phyloP scores from a whole-genome alignment of 73 alveolate genomes.

The Symbiodinium natans region DNA sequence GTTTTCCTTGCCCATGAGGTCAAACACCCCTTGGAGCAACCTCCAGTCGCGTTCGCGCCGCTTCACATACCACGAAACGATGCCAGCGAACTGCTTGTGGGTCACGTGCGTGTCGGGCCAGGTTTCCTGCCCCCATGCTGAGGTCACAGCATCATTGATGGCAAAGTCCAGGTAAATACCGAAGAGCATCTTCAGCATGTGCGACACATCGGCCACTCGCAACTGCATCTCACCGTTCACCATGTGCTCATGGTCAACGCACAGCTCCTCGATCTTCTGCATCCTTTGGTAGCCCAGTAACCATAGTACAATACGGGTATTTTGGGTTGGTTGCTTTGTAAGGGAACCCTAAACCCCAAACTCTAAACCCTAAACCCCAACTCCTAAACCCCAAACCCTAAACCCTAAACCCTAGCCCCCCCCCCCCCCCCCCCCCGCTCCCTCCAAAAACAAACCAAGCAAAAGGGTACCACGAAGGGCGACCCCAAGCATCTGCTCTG shows the following conservation, averaged over 20 bases:
- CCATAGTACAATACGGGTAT: no score
- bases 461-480: background rate
- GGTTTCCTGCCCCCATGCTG: conserved; percentile 35
- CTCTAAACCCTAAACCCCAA: no score
- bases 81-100: conserved; percentile 63
- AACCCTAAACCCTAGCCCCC: no score
- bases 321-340: no score
- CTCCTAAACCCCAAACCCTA: no score
- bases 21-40: conserved; percentile 5
- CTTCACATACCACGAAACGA: conserved; percentile 84
- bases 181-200: conserved; percentile 54
- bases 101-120: conserved; percentile 52
- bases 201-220: conserved; percentile 63
- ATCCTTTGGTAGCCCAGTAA: no score
- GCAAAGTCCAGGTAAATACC: conserved; percentile 79
- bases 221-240: conserved; percentile 39
- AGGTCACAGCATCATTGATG: conserved; percentile 67
- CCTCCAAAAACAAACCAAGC: no score
- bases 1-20: background rate
- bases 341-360: no score
- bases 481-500: background rate
- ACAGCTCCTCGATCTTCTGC: conserved; percentile 41
- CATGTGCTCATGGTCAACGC: background rate
- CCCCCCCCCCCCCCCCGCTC: no score
- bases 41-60: conserved; percentile 82